Evolutionary conservation across 192 early-diverging fungal species (phyloP).

Genomic region (Entomortierella chlamydospora): DNA sequence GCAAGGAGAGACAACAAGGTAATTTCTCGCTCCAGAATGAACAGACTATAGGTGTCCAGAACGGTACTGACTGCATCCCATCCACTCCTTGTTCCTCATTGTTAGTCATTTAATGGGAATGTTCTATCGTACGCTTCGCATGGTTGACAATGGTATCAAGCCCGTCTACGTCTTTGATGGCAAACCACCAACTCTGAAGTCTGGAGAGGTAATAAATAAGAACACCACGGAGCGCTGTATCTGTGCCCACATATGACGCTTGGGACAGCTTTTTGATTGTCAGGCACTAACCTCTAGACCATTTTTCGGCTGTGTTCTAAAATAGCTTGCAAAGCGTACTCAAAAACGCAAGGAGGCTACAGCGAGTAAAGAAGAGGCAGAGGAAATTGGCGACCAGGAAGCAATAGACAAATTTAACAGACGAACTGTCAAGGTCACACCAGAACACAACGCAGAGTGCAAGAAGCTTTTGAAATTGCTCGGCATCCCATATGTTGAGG

Average conservation of each 20-base stretch:
- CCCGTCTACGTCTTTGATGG: slow-evolving; percentile 99
- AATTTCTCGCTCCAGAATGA: no score
- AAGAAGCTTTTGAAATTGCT: slow-evolving; percentile 87
- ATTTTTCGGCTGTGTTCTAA: neutral
- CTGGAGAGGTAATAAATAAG: slow-evolving; percentile 91
- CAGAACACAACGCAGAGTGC: slow-evolving; percentile 94
- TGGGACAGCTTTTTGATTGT: no score
- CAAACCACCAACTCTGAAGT: slow-evolving; percentile 93
- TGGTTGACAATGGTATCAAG: slow-evolving; percentile 97
- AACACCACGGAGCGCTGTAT: no score
- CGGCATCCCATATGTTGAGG: slow-evolving; percentile 93
- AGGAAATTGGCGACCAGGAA: slow-evolving; percentile 80
- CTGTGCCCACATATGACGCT: neutral
- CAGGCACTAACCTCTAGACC: neutral
- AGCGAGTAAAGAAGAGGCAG: slow-evolving; percentile 75
- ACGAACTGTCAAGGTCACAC: slow-evolving; percentile 91
- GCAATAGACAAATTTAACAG: slow-evolving; percentile 89
- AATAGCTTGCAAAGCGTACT: slow-evolving; percentile 75
- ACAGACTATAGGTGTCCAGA: no score
- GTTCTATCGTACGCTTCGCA: slow-evolving; percentile 95
- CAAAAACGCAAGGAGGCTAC: slow-evolving; percentile 79
- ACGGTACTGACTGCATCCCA: no score
- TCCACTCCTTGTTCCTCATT: neutral
- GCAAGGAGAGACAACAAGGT: slow-evolving; percentile 92
- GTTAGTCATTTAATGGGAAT: slow-evolving; percentile 94